Percentiles rank a stretch among this genome's conserved stretches.
Evolutionary conservation across 768 basidiomycete genomes (phyloP).

Genomic region (Tubosaeta sp.): DNA sequence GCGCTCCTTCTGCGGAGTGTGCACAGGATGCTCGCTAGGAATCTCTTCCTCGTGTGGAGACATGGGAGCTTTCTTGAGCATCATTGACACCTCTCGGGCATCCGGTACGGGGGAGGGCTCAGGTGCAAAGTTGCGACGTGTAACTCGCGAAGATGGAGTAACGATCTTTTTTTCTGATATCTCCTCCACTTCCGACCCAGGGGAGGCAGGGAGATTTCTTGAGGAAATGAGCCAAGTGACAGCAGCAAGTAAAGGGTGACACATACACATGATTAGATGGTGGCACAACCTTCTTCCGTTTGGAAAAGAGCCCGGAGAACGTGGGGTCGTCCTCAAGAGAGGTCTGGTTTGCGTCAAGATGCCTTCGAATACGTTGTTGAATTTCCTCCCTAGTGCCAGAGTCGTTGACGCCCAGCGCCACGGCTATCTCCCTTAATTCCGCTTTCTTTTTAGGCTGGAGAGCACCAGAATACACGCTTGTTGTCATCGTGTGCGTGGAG

Average conservation of each 20-base stretch:
- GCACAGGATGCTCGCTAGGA: not conserved
- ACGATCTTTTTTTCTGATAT: conserved; percentile 11
- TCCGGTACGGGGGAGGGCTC: conserved; percentile 52
- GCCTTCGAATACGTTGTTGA: conserved; percentile 54
- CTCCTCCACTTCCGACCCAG: conserved; percentile 11
- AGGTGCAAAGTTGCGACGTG: conserved; percentile 17
- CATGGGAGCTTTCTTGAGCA: conserved; percentile 42
- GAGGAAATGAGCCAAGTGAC: not conserved
- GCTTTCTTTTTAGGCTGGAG: conserved; percentile 65
- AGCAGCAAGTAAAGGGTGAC: not conserved
- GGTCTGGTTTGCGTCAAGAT: conserved; percentile 53
- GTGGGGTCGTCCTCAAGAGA: conserved; percentile 52
- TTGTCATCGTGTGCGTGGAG: conserved; percentile 35
- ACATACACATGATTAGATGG: conserved; percentile 13
- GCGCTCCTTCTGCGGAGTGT: conserved; percentile 19
- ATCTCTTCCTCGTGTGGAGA: conserved; percentile 32
- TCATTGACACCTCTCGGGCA: conserved; percentile 46
- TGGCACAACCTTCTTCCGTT: conserved; percentile 33
- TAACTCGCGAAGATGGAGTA: conserved; percentile 19
- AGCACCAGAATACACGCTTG: conserved; percentile 44
- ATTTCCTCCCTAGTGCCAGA: conserved; percentile 62
- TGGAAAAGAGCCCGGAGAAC: conserved; percentile 52
- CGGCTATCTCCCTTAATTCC: conserved; percentile 60
- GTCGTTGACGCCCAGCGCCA: conserved; percentile 47
- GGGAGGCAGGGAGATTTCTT: conserved; percentile 18